A percentile compares a stretch with the other conserved stretches of the same genome.
These are phyloP conservation scores for Talaromyces piceae DNA, from an alignment of 2,329 filamentous ascomycete genomes.

Conservation along the genomic window DNA sequence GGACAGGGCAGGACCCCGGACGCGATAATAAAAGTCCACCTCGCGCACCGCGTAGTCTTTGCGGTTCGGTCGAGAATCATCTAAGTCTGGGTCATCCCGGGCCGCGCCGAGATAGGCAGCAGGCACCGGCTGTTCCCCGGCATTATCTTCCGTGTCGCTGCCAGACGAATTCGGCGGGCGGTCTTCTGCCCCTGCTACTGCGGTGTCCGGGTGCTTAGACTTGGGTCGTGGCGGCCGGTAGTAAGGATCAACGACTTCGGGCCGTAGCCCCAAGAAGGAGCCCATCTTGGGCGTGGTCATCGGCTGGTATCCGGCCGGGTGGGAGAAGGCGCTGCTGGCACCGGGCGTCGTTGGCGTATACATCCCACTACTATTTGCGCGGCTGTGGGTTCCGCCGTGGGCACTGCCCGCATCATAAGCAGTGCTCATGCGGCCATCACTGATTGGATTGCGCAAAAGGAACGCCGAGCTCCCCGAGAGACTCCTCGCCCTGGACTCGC, in stretches of 20 bases:
- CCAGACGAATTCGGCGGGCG: constrained; percentile 39
- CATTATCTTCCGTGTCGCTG: constrained; percentile 7
- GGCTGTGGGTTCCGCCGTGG: constrained; percentile 42
- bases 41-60: constrained; percentile 90
- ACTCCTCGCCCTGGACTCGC: constrained; percentile 49
- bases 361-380: constrained; percentile 53
- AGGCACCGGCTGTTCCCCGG: constrained; percentile 38
- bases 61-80: constrained; percentile 47
- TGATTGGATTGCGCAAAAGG: constrained; percentile 44
- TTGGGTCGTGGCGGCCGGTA: constrained; percentile 76
- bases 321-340: constrained; percentile 65
- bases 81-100: constrained; percentile 49
- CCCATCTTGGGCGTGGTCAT: constrained; percentile 36
- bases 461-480: constrained; percentile 56
- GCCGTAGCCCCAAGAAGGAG: constrained; percentile 32
- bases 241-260: constrained; percentile 63
- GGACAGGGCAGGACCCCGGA: constrained; percentile 79
- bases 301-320: constrained; percentile 49
- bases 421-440: constrained; percentile 42
- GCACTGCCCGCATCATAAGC: constrained; percentile 48
- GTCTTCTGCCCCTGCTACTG: background rate
- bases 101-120: constrained; percentile 48
- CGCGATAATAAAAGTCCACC: constrained; percentile 93
- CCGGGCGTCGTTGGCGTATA: constrained; percentile 67
- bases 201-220: constrained; percentile 49